Evolutionary conservation across 176 grass and related monocot genomes (phyloP).

Genomic region (Luzula sylvatica): DNA sequence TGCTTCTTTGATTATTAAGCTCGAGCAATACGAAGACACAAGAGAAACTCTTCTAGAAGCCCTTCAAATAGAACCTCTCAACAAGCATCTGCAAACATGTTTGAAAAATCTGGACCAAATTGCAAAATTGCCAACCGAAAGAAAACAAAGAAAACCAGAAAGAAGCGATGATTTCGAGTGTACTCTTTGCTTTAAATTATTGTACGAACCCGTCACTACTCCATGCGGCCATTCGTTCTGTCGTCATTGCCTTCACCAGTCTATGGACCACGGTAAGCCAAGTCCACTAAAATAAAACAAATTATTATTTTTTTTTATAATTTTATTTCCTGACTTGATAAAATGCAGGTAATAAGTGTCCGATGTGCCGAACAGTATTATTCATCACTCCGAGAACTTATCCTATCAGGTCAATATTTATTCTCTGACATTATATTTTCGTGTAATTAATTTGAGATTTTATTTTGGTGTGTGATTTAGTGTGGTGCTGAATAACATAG

Average conservation of each 20-base stretch:
- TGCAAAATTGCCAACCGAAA: slow-evolving; percentile 42
- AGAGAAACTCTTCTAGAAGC: slow-evolving; percentile 65
- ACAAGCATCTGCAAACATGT: slow-evolving; percentile 52
- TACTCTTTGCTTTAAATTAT: slow-evolving; percentile 85
- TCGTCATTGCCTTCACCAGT: slow-evolving; percentile 79
- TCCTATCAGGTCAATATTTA: slow-evolving; percentile 60
- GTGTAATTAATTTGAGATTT: slow-evolving; percentile 43
- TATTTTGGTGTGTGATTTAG: slow-evolving; percentile 52
- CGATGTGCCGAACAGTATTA: slow-evolving; percentile 89
- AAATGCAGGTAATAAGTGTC: slow-evolving; percentile 78
- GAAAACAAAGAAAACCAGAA: slow-evolving; percentile 42
- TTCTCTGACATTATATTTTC: slow-evolving; percentile 1
- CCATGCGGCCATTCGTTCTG: slow-evolving; percentile 99
- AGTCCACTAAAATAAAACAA: slow-evolving; percentile 19
- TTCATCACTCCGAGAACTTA: slow-evolving; percentile 90
- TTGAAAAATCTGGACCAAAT: slow-evolving; percentile 56
- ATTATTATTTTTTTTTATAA: slow-evolving; percentile 20
- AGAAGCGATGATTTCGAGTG: slow-evolving; percentile 91
- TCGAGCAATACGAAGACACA: slow-evolving; percentile 72
- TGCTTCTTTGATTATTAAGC: slow-evolving; percentile 36
- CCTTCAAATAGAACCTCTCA: slow-evolving; percentile 91
- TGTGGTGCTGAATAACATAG: slow-evolving; percentile 87
- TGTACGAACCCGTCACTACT: slow-evolving; percentile 97
- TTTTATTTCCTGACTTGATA: slow-evolving; percentile 20
- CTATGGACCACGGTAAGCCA: slow-evolving; percentile 91